Percentiles rank a stretch among this genome's conserved stretches.
Conservation (phyloP, 176 grass and related monocot species). For the Juncus inflexus region DNA sequence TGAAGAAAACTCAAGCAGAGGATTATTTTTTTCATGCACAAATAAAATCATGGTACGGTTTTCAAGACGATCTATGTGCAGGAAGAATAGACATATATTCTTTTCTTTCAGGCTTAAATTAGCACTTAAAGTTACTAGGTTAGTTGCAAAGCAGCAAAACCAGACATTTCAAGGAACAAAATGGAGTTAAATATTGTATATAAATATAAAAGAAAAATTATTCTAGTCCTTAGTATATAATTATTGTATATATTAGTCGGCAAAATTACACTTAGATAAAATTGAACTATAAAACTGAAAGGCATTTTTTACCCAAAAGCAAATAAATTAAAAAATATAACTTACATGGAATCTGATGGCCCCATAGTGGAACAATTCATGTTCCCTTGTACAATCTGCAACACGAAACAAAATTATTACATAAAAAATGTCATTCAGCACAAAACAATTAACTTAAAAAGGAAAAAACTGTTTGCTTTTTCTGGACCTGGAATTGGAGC, state of each 20-base stretch:
- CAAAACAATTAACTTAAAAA: background rate
- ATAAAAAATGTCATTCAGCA: background rate
- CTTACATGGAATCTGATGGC: slow-evolving; percentile 87
- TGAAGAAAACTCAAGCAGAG: slow-evolving; percentile 33
- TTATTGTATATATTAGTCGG: background rate
- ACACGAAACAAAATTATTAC: slow-evolving; percentile 4
- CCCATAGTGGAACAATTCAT: slow-evolving; percentile 63
- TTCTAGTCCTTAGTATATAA: background rate
- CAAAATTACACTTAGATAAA: no score
- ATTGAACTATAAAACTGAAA: no score
- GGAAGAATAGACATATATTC: no score
- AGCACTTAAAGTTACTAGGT: no score
- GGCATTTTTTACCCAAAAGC: no score
- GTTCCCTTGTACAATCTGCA: slow-evolving; percentile 75
- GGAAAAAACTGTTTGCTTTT: background rate
- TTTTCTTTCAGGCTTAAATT: no score
- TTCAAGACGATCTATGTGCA: slow-evolving; percentile 38
- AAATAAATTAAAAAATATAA: background rate
- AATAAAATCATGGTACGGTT: slow-evolving; percentile 25
- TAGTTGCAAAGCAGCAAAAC: no score
- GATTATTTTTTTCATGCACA: slow-evolving; percentile 33
- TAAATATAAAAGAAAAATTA: background rate
- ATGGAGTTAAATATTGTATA: no score
- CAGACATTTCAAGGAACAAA: no score
- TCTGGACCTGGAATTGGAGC: no score